These are phyloP conservation scores for Amaranthus cruentus DNA, from an alignment of 148 eudicot genomes.

Conservation along the genomic window DNA sequence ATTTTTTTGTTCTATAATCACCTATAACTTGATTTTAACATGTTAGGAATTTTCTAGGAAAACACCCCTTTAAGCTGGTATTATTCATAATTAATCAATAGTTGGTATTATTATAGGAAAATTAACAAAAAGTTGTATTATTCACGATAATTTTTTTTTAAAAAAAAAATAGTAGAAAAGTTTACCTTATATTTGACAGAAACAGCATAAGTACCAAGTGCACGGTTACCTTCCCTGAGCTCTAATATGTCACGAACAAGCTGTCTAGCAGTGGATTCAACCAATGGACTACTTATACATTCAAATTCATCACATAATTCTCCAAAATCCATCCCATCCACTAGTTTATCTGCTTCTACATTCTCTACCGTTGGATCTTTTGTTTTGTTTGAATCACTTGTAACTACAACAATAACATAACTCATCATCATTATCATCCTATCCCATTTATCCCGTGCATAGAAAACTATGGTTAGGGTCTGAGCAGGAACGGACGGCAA, in stretches of 20 bases:
- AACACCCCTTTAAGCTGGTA: no score
- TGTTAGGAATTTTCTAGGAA: no score
- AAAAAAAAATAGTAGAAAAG: not conserved
- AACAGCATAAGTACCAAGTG: slow-evolving; percentile 74
- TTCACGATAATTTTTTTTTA: not conserved
- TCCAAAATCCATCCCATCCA: slow-evolving; percentile 81
- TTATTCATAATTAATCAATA: not conserved
- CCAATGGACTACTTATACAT: slow-evolving; percentile 86
- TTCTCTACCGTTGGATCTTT: slow-evolving; percentile 27
- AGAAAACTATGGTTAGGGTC: no score
- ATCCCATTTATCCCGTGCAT: not conserved
- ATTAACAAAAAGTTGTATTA: no score
- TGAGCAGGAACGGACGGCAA: no score
- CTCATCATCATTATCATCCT: not conserved
- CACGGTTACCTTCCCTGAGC: slow-evolving; percentile 85
- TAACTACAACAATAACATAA: slow-evolving; percentile 33
- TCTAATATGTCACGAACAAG: slow-evolving; percentile 92
- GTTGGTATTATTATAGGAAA: not conserved
- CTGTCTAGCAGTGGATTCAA: slow-evolving; percentile 93
- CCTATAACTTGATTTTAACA: no score
- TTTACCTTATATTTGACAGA: slow-evolving; percentile 81
- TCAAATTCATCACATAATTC: slow-evolving; percentile 92
- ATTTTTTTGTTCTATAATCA: no score
- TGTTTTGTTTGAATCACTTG: slow-evolving; percentile 52
- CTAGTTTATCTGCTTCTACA: slow-evolving; percentile 66